A percentile compares a stretch with the other conserved stretches of the same genome.
Conservation (phyloP, 768 basidiomycete genomes). For the Amanita pallidorosea region DNA sequence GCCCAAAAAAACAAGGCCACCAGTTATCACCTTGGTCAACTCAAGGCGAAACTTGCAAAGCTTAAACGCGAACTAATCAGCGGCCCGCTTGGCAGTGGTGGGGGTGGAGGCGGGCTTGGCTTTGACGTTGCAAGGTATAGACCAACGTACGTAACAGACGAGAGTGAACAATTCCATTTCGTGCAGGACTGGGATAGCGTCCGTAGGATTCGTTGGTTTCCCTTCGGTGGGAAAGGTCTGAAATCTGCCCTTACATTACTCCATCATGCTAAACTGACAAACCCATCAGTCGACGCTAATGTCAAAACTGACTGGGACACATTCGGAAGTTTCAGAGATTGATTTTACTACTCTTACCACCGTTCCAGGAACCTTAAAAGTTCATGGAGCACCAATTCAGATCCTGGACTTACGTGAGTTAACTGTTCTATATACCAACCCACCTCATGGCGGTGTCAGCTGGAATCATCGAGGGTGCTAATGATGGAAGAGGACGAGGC, state of each 20-base stretch:
- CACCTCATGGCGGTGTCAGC: constrained; percentile 29
- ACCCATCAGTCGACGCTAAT: constrained; percentile 70
- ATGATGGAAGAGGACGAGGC: constrained; percentile 93
- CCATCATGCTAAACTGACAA: neutral
- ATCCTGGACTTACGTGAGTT: constrained; percentile 81
- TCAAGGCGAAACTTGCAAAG: constrained; percentile 98
- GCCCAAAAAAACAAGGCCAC: constrained; percentile 96
- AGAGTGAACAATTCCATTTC: neutral
- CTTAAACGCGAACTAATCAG: constrained; percentile 88
- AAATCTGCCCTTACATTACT: neutral
- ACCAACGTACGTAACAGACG: neutral
- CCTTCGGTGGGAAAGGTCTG: constrained; percentile 90
- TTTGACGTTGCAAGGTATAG: constrained; percentile 84
- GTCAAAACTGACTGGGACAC: constrained; percentile 94
- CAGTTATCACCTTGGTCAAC: constrained; percentile 91
- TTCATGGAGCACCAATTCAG: constrained; percentile 94
- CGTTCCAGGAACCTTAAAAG: constrained; percentile 88
- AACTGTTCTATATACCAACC: neutral
- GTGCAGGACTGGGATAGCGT: constrained; percentile 84
- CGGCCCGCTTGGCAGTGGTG: constrained; percentile 63
- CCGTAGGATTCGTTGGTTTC: constrained; percentile 87
- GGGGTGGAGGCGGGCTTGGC: constrained; percentile 82
- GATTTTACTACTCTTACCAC: constrained; percentile 96
- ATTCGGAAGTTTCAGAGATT: constrained; percentile 91
- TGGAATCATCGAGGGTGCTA: constrained; percentile 97